phyloP scores from a whole-genome alignment of 495 filamentous ascomycete species.

The Penicillium bovifimosum region DNA sequence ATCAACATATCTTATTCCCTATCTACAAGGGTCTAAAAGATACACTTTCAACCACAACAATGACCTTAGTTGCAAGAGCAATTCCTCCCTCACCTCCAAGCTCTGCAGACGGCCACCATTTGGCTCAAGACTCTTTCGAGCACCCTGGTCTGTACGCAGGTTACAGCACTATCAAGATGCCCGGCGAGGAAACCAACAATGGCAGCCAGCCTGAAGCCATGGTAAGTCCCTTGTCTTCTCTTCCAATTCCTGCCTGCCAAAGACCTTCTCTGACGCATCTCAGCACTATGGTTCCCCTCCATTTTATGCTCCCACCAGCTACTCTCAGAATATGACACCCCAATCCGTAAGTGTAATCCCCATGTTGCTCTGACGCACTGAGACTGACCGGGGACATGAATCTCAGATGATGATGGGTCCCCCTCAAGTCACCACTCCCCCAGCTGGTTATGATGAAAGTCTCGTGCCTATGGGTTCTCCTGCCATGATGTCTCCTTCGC shows the following conservation, averaged over 20 bases:
- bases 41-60: not conserved
- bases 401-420: constrained; percentile 8
- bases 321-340: constrained; percentile 8
- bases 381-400: not conserved
- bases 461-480: constrained; percentile 3
- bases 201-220: not conserved
- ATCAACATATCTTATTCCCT: not conserved
- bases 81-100: constrained; percentile 27
- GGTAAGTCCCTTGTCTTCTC: not conserved
- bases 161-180: constrained; percentile 4
- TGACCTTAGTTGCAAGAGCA: constrained; percentile 7
- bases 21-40: not conserved
- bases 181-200: not conserved
- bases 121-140: constrained; percentile 13
- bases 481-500: not conserved
- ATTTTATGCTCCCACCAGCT: not conserved
- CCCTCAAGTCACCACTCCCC: constrained; percentile 26
- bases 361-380: no score
- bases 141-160: constrained; percentile 7
- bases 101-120: constrained; percentile 17
- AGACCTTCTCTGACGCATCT: not conserved
- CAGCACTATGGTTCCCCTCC: constrained; percentile 13
- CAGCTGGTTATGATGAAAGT: constrained; percentile 19
- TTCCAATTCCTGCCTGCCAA: not conserved
- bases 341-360: constrained; percentile 13